Base-by-base conservation (phyloP, 345 rosid genomes). In the Eucalyptus regnans region DNA sequence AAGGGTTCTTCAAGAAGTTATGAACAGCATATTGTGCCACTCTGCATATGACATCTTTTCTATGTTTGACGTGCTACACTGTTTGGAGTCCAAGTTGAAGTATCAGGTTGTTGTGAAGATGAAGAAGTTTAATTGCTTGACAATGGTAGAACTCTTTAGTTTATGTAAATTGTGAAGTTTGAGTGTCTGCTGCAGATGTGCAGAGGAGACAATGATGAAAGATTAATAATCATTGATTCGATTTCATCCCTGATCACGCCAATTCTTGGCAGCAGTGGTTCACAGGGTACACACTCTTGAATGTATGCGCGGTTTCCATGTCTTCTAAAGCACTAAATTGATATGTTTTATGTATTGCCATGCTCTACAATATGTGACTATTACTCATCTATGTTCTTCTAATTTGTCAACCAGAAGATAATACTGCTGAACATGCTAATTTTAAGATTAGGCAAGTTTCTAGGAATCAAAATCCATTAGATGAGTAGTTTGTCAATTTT, bases 231-330 rank as follows among this genome's bases (percentile, higher is more conserved):
- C 83, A 90, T 97, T 89, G 99, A 97, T 94, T 95, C 99, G 50
- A 76, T 97, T 89, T 96, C 98, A n/a, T 96, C 95, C 86, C 87
- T 96, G 90, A 94, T 95, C 64, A 91, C 98, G 48, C 98, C 99
- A 86, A 91, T 95, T 89, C 98, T 96, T 52, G 97, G 96, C 79
- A 93, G 96, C 91, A 87, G 90, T 89, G 91, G 96, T 90, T 90
- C 97, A 71, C 97, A 92, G 86, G 98, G 99, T 97, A 94, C 86
- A 64, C 86, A 50, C 84, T 86, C 90, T 89, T 90, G 88, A 41
- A 88, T 64, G 48, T 86, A 13, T 68, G 29, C 68, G 29, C 12
- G 2, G 46, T 14, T 88, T 90, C 89, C 58, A 51, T 44, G 12
- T 86, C 10, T 86, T 18, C 54, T 50, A 51, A 33, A 44, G 43